Evolutionary conservation across 306 rosid genomes (phyloP).

Genomic region (Cucurbita maxima): DNA sequence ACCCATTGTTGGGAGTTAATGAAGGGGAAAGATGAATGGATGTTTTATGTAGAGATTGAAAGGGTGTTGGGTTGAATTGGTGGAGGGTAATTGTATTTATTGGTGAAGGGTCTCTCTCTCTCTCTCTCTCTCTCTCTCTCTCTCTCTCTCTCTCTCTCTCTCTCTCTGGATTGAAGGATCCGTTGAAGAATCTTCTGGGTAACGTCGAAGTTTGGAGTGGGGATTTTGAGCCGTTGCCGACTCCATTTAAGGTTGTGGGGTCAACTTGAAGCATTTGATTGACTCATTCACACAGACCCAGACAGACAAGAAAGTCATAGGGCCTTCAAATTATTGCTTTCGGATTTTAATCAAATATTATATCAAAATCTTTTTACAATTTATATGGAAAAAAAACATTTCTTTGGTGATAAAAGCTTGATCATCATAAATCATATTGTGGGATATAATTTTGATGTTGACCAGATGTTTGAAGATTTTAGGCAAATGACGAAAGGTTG

Average conservation of each 20-base stretch:
- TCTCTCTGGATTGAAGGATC: background rate
- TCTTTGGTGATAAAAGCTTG: no score
- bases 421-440: no score
- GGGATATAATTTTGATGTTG: no score
- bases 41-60: background rate
- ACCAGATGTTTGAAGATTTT: no score
- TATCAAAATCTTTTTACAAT: no score
- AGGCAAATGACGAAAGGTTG: no score
- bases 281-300: background rate
- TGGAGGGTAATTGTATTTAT: background rate
- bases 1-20: slow-evolving; percentile 27
- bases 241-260: background rate
- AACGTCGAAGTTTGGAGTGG: background rate
- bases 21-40: background rate
- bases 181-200: background rate
- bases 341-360: background rate
- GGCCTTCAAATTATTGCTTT: background rate
- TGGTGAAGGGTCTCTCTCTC: background rate
- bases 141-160: no score
- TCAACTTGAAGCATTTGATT: background rate
- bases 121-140: background rate
- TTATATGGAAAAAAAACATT: no score
- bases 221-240: slow-evolving; percentile 2
- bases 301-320: background rate
- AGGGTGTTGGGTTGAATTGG: background rate